Conservation (phyloP, 1,284 basidiomycete species). For the Papiliotrema terrestris region DNA sequence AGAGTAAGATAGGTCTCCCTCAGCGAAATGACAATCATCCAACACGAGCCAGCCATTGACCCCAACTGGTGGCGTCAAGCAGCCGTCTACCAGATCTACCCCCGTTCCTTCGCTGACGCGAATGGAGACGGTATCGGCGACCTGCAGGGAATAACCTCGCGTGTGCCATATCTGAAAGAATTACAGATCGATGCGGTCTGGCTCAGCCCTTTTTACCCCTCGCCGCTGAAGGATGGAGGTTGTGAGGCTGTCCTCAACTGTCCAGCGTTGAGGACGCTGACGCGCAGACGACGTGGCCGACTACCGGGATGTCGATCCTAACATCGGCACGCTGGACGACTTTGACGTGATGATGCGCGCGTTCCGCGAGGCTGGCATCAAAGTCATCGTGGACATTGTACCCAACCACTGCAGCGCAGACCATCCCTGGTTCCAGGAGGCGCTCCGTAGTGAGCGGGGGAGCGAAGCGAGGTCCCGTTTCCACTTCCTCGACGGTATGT, state of each 20-base stretch:
- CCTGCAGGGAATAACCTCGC: slow-evolving; percentile 62
- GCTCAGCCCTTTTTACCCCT: slow-evolving; percentile 70
- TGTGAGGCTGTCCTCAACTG: slow-evolving; percentile 40
- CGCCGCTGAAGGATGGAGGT: slow-evolving; percentile 68
- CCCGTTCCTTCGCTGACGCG: slow-evolving; percentile 63
- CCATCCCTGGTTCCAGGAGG: slow-evolving; percentile 72
- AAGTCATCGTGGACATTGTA: slow-evolving; percentile 74
- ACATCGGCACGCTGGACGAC: slow-evolving; percentile 69
- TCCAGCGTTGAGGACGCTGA: background rate
- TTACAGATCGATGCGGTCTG: slow-evolving; percentile 70
- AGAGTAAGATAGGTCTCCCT: too few relatives aligned
- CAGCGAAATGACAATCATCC: too few relatives aligned
- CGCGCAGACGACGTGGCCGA: slow-evolving; percentile 62
- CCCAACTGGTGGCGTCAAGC: slow-evolving; percentile 63
- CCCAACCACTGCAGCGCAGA: slow-evolving; percentile 76
- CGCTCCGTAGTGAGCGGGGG: slow-evolving; percentile 56
- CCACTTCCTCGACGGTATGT: slow-evolving; percentile 66
- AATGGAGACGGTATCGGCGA: slow-evolving; percentile 74
- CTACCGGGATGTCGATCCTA: slow-evolving; percentile 66
- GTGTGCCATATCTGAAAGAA: slow-evolving; percentile 66
- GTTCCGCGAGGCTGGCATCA: slow-evolving; percentile 64
- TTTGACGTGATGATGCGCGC: slow-evolving; percentile 63
- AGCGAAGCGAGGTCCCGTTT: slow-evolving; percentile 68
- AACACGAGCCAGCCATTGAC: background rate
- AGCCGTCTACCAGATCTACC: slow-evolving; percentile 71